Percentiles rank a stretch among this genome's conserved stretches.
Evolutionary conservation across 768 basidiomycete genomes (phyloP).

Genomic region (Aureoboletus auriporus): DNA sequence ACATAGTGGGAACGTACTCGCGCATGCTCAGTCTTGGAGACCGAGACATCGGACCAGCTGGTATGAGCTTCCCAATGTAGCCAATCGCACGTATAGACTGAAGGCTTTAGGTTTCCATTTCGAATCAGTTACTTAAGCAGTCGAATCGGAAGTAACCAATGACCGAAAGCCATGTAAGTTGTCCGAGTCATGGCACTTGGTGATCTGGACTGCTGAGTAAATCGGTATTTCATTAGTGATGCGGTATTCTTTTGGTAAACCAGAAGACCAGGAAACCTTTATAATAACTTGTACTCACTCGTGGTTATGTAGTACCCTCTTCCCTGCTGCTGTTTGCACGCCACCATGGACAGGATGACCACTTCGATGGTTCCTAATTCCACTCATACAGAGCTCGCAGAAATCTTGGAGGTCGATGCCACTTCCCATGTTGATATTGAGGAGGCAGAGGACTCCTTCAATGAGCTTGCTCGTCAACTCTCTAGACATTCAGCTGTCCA

Average conservation of each 20-base stretch:
- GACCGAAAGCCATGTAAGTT: too few species aligned
- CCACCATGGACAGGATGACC: slow-evolving; percentile 8
- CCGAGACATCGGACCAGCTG: too few species aligned
- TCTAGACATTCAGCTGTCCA: slow-evolving; percentile 9
- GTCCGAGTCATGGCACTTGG: too few species aligned
- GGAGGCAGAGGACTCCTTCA: slow-evolving; percentile 50
- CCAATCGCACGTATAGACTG: too few species aligned
- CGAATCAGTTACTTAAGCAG: too few species aligned
- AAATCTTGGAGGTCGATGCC: slow-evolving; percentile 19
- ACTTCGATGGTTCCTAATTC: neutral
- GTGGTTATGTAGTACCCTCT: neutral
- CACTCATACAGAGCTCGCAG: slow-evolving; percentile 10
- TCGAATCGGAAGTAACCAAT: too few species aligned
- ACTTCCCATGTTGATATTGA: slow-evolving; percentile 44
- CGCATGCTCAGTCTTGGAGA: too few species aligned
- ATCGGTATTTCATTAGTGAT: too few species aligned
- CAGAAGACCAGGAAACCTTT: neutral
- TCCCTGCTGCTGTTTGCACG: neutral
- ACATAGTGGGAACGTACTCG: neutral
- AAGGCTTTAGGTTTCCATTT: too few species aligned
- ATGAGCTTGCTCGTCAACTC: slow-evolving; percentile 46
- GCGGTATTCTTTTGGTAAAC: too few species aligned
- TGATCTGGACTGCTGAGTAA: too few species aligned
- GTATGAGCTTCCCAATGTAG: too few species aligned
- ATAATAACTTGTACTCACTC: slow-evolving; percentile 10